Conservation (phyloP, 768 basidiomycete species). For the Mycena belliarum region DNA sequence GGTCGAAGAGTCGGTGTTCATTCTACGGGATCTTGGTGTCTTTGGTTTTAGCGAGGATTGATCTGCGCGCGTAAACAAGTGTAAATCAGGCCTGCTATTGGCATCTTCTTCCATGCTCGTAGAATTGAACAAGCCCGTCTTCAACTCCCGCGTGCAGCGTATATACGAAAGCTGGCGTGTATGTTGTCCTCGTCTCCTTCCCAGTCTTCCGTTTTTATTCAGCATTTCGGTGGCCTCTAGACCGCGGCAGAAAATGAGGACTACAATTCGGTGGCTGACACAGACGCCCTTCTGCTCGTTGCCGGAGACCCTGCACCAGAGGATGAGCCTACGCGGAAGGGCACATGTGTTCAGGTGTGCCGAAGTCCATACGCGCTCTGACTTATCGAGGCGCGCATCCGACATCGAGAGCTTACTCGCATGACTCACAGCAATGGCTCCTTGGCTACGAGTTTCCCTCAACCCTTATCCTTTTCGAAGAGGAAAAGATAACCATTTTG, state of each 20-base stretch:
- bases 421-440: slow-evolving; percentile 78
- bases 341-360: slow-evolving; percentile 87
- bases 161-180: slow-evolving; percentile 69
- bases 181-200: slow-evolving; percentile 27
- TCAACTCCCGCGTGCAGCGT: slow-evolving; percentile 56
- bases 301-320: slow-evolving; percentile 82
- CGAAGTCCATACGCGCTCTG: background rate
- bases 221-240: slow-evolving; percentile 36
- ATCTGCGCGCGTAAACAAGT: too few species aligned
- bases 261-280: slow-evolving; percentile 63
- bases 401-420: slow-evolving; percentile 15
- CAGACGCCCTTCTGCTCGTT: slow-evolving; percentile 68
- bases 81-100: background rate
- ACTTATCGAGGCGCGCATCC: slow-evolving; percentile 12
- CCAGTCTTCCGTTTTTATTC: slow-evolving; percentile 14
- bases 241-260: slow-evolving; percentile 70
- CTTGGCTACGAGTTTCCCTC: slow-evolving; percentile 98
- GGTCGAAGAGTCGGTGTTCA: slow-evolving; percentile 87
- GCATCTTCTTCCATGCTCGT: slow-evolving; percentile 52
- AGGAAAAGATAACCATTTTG: slow-evolving; percentile 73
- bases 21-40: slow-evolving; percentile 76
- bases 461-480: slow-evolving; percentile 83
- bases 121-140: slow-evolving; percentile 66
- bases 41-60: background rate
- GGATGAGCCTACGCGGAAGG: slow-evolving; percentile 89